Evolutionary conservation across 495 filamentous ascomycete species (phyloP).

Genomic region (Aspergillus hancockii): DNA sequence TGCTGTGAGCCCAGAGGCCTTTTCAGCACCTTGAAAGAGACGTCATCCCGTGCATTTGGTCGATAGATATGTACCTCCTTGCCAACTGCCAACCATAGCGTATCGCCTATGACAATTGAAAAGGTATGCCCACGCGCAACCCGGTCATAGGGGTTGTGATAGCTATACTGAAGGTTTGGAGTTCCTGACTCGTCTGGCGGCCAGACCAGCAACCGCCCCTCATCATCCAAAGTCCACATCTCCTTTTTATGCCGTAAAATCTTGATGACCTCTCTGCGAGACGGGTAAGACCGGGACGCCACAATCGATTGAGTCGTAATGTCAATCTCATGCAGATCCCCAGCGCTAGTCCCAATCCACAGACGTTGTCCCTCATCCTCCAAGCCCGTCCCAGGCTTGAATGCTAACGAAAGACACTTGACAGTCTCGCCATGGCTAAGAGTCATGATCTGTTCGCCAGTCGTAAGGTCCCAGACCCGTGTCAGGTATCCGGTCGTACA

Average conservation of each 20-base stretch:
- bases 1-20: constrained; percentile 65
- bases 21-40: constrained; percentile 69
- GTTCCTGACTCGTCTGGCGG: constrained; percentile 71
- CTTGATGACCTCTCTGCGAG: constrained; percentile 78
- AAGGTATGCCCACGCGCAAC: constrained; percentile 82
- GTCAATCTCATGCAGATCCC: constrained; percentile 88
- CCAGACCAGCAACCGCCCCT: constrained; percentile 88
- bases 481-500: constrained; percentile 85
- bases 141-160: constrained; percentile 64
- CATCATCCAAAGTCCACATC: constrained; percentile 93
- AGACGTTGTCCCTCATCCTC: constrained; percentile 78
- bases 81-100: constrained; percentile 85
- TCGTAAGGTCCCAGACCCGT: constrained; percentile 80
- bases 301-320: constrained; percentile 67
- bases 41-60: constrained; percentile 65
- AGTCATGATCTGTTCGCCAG: constrained; percentile 78
- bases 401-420: constrained; percentile 76
- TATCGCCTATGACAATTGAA: constrained; percentile 76
- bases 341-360: constrained; percentile 89
- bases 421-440: constrained; percentile 75
- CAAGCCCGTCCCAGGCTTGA: constrained; percentile 74
- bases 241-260: constrained; percentile 85
- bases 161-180: constrained; percentile 67
- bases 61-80: constrained; percentile 85
- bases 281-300: constrained; percentile 69